These are phyloP conservation scores for Blastosporella zonata DNA, from an alignment of 1,284 basidiomycete genomes.

Conservation along the genomic window DNA sequence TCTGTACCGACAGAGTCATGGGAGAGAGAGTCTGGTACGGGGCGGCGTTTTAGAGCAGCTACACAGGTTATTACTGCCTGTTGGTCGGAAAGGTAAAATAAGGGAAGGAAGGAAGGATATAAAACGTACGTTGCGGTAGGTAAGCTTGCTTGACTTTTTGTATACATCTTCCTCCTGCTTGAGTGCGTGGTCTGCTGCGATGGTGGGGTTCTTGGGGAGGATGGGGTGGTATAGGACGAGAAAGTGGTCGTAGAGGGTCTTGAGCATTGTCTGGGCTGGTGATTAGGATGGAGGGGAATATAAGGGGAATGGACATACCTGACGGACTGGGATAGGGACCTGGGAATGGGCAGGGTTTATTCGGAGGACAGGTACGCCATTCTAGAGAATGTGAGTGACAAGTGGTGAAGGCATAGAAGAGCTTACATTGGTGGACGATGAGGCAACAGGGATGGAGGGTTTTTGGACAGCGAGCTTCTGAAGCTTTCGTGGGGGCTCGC, in stretches of 20 bases:
- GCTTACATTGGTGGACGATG: slow-evolving; percentile 37
- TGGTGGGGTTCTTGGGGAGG: slow-evolving; percentile 45
- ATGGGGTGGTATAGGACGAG: slow-evolving; percentile 58
- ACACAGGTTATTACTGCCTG: slow-evolving; percentile 75
- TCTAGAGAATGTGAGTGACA: slow-evolving; percentile 30
- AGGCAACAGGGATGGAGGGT: slow-evolving; percentile 36
- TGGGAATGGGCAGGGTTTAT: slow-evolving; percentile 61
- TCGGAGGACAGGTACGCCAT: slow-evolving; percentile 64
- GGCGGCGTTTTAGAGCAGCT: slow-evolving; percentile 70
- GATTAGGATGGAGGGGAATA: slow-evolving; percentile 11
- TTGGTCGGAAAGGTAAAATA: slow-evolving; percentile 12
- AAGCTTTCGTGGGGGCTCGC: slow-evolving; percentile 60
- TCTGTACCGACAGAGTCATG: slow-evolving; percentile 85
- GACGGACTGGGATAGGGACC: slow-evolving; percentile 67
- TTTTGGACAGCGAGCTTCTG: slow-evolving; percentile 45
- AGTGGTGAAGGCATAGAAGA: slow-evolving; percentile 8
- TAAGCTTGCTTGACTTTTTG: slow-evolving; percentile 63
- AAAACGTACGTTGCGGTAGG: slow-evolving; percentile 72
- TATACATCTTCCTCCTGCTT: slow-evolving; percentile 78
- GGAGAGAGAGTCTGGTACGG: slow-evolving; percentile 53
- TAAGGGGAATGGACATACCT: slow-evolving; percentile 39
- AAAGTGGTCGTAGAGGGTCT: slow-evolving; percentile 69
- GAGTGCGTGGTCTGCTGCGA: slow-evolving; percentile 73
- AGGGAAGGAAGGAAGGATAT: slow-evolving; percentile 1
- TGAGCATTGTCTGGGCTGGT: slow-evolving; percentile 59